These are phyloP conservation scores for Tilletia horrida DNA, from an alignment of 1,284 basidiomycete genomes.

Conservation along the genomic window DNA sequence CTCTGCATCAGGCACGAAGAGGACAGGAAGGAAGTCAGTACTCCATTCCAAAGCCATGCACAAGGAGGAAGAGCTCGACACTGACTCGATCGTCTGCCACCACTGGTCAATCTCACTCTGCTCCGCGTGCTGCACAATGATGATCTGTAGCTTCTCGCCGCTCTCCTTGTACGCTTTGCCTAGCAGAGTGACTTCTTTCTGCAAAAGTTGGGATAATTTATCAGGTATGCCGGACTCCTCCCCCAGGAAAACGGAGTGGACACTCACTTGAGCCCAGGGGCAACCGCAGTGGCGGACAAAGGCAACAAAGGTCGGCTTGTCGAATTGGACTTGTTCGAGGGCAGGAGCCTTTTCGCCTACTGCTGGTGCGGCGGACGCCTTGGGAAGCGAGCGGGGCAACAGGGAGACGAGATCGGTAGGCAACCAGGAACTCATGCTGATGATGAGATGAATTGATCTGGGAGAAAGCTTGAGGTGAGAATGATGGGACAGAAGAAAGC, in stretches of 20 bases:
- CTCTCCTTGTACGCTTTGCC: constrained; percentile 20
- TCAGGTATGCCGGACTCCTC: no score
- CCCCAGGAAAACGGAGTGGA: no score
- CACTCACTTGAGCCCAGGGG: constrained; percentile 26
- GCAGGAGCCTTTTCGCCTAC: constrained; percentile 18
- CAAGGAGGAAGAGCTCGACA: constrained; percentile 1
- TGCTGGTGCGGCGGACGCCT: background rate
- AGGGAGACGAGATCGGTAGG: constrained; percentile 24
- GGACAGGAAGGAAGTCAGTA: no score
- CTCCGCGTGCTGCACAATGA: constrained; percentile 25
- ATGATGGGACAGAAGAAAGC: no score
- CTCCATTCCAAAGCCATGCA: no score
- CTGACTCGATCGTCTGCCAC: constrained; percentile 23
- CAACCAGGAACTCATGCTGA: constrained; percentile 18
- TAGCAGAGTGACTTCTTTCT: constrained; percentile 23
- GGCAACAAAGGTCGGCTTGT: constrained; percentile 21
- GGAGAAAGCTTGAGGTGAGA: no score
- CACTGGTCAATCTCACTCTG: constrained; percentile 23
- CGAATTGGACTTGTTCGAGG: constrained; percentile 8
- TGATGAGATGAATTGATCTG: no score
- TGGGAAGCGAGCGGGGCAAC: constrained; percentile 17
- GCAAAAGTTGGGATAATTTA: background rate
- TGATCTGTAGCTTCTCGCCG: constrained; percentile 18
- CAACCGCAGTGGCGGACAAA: constrained; percentile 32
- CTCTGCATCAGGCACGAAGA: background rate